Conservation (phyloP, 495 filamentous ascomycete species). For the Staphylotrichum longicolle region DNA sequence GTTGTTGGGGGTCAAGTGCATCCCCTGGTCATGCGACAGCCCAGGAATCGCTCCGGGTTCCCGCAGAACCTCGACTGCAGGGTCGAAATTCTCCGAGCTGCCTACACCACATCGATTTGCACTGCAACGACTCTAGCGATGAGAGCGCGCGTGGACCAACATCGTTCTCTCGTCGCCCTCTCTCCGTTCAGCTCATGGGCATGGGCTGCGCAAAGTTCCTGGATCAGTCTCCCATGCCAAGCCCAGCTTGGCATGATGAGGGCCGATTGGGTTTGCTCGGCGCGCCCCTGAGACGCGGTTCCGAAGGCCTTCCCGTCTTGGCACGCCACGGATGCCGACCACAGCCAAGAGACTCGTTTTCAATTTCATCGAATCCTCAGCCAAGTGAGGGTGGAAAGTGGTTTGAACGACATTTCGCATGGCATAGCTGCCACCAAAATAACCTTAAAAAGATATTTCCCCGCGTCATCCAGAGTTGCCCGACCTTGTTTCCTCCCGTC, state of each 20-base stretch:
- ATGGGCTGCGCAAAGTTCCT: too few relatives aligned
- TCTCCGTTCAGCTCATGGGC: neutral
- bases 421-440: too few relatives aligned
- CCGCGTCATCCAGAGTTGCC: too few relatives aligned
- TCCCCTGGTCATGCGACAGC: conserved; percentile 13
- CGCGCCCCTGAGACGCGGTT: conserved; percentile 13
- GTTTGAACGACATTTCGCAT: too few relatives aligned
- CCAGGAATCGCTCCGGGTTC: conserved; percentile 19
- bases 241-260: conserved; percentile 8
- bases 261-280: conserved; percentile 12
- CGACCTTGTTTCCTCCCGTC: too few relatives aligned
- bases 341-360: neutral
- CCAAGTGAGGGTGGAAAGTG: too few relatives aligned
- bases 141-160: neutral
- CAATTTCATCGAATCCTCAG: neutral
- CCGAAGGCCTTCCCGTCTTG: conserved; percentile 29
- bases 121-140: neutral
- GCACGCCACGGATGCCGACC: conserved; percentile 18
- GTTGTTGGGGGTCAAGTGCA: neutral
- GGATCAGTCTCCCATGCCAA: conserved; percentile 8
- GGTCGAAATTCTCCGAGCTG: conserved; percentile 26
- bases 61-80: conserved; percentile 15
- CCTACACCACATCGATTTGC: conserved; percentile 11
- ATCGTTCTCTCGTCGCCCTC: neutral
- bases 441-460: too few relatives aligned